Base-by-base conservation (phyloP, 164 flowering plant genomes). In the Taxillus chinensis region DNA sequence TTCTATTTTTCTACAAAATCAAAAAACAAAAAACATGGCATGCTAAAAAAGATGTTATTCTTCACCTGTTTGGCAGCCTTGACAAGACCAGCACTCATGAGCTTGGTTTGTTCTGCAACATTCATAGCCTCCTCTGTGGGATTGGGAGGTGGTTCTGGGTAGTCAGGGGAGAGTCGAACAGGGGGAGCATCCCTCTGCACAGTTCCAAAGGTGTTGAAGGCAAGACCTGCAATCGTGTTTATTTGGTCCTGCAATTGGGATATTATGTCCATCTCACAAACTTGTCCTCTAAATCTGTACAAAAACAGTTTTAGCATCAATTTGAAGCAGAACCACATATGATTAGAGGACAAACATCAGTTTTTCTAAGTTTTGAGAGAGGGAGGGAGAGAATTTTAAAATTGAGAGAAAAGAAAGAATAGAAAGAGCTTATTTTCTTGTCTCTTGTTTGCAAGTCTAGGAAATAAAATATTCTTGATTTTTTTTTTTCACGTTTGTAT, bases 171-270 rank as follows among this genome's bases (percentile, higher is more conserved):
- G 40, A 90, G 85, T 14, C 88, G 79, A 9, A 86, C 92, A 0
- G 96, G 82, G 51, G 92, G 96, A 16, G 96, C 93, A 72, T 92
- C 98, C 65, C 96, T 83, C 74, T 92, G 96, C 39, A 90, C 74
- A 0, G 88, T 77, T 7, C 96, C 93, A 56, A 87, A 80, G 40
- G 89, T 79, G 63, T 92, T 87, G 75, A 92, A 87, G 9, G 96
- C 80, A 39, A 81, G 67, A 0, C 79, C 49, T 5, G 96, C 92
- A 37, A 92, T 75, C 39, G 79, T 66, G 50, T 86, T 84, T 12
- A 80, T 86, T 73, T 86, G 90, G 46, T 89, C 96, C 70, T 92
- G 96, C 46, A 92, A 64, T 67, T 92, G 96, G 6, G 96, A 84
- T 43, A 87, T 90, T 78, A 86, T 83, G 61, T 90, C 98, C 96